Evolutionary conservation across 495 filamentous ascomycete genomes (phyloP).

Genomic region (Xylaria cubensis): DNA sequence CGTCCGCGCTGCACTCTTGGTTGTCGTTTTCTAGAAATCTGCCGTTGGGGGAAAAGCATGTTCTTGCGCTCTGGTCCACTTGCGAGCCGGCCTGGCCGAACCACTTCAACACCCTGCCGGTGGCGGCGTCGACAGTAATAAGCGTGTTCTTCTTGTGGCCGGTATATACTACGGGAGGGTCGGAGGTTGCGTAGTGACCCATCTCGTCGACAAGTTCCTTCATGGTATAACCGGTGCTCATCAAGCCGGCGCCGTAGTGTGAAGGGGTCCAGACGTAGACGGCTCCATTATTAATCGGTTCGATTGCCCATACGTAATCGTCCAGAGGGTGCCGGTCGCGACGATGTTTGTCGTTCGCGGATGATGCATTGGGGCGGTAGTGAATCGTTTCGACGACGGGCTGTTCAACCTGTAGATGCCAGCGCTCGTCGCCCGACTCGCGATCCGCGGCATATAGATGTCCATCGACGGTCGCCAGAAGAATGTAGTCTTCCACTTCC

Average conservation of each 20-base stretch:
- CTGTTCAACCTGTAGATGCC: conserved; percentile 81
- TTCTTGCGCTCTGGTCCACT: conserved; percentile 54
- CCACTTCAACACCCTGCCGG: conserved; percentile 69
- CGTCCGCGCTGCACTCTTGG: conserved; percentile 73
- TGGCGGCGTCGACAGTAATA: conserved; percentile 85
- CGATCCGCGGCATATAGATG: conserved; percentile 91
- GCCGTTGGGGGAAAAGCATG: conserved; percentile 65
- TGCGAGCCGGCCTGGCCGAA: conserved; percentile 53
- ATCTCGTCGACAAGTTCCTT: conserved; percentile 82
- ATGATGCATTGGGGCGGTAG: conserved; percentile 72
- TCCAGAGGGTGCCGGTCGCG: conserved; percentile 68
- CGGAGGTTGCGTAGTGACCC: conserved; percentile 69
- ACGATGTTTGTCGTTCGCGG: conserved; percentile 53
- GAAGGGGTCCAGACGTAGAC: conserved; percentile 87
- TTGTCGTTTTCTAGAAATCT: conserved; percentile 61
- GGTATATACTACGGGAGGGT: conserved; percentile 81
- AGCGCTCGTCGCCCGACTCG: conserved; percentile 79
- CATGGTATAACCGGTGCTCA: conserved; percentile 83
- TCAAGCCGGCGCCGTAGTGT: conserved; percentile 70
- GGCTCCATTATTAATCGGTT: conserved; percentile 85
- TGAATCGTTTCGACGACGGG: conserved; percentile 92
- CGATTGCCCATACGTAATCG: conserved; percentile 94
- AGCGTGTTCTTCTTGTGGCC: conserved; percentile 89
- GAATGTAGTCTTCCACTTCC: conserved; percentile 99
- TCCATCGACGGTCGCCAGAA: conserved; percentile 99